These are phyloP conservation scores for Tetrahymena borealis DNA, from an alignment of 73 alveolate genomes.

Conservation along the genomic window DNA sequence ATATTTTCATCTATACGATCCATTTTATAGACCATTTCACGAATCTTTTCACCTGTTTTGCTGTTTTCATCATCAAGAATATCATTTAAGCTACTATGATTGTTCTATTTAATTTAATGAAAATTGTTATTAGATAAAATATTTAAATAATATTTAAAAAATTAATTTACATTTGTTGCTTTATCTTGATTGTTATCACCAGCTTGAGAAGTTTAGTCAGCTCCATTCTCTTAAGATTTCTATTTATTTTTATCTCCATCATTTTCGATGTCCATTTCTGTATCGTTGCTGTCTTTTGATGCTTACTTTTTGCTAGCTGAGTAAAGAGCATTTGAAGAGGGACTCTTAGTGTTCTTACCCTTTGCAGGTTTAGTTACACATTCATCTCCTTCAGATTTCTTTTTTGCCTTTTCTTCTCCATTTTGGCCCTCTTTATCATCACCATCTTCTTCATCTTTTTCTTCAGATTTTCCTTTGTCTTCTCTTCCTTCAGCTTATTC, in stretches of 20 bases:
- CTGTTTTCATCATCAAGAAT: not conserved
- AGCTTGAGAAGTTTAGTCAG: too few relatives aligned
- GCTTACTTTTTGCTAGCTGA: not conserved
- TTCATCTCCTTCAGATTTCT: not conserved
- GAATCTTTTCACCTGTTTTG: not conserved
- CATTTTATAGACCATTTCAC: not conserved
- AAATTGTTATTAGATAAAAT: not conserved
- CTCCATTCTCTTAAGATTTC: not conserved
- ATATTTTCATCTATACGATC: not conserved
- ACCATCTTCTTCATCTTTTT: not conserved
- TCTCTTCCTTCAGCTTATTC: not conserved
- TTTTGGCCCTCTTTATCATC: not conserved
- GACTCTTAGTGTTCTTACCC: not conserved
- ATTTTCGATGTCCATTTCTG: not conserved
- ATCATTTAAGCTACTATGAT: not conserved
- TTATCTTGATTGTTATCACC: not conserved
- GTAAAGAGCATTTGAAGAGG: not conserved
- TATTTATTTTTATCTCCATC: not conserved
- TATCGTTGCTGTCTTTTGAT: not conserved
- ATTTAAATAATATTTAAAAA: not conserved
- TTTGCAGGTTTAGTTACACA: not conserved
- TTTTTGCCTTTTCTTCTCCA: not conserved
- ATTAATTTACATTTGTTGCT: not conserved
- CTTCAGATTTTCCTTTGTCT: not conserved
- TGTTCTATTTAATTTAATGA: not conserved